Conservation (phyloP, 441 rosid genomes). For the Corymbia citriodora region DNA sequence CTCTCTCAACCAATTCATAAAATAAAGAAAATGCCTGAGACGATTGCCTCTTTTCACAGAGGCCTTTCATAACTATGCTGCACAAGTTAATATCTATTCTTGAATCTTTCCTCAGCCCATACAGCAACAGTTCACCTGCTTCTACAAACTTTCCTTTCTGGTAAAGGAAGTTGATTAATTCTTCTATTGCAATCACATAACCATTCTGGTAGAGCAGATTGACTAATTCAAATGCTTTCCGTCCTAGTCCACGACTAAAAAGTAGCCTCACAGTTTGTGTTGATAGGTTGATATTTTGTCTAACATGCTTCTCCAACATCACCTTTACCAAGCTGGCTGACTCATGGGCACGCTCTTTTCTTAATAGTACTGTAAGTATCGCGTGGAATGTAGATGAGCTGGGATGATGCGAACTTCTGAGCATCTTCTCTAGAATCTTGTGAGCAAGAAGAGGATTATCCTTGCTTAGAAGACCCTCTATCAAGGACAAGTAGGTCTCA, state of each 20-base stretch:
- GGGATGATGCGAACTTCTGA: conserved; percentile 64
- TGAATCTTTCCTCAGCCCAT: conserved; percentile 53
- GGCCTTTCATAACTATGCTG: conserved; percentile 46
- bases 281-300: conserved; percentile 56
- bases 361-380: conserved; percentile 50
- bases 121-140: conserved; percentile 47
- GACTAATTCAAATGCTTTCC: conserved; percentile 47
- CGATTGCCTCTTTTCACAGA: conserved; percentile 45
- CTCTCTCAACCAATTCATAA: conserved; percentile 59
- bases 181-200: conserved; percentile 49
- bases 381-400: conserved; percentile 49
- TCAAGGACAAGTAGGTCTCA: conserved; percentile 50
- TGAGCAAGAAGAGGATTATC: conserved; percentile 61
- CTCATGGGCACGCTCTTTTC: conserved; percentile 37
- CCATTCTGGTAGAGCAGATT: conserved; percentile 50
- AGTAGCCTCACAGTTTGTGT: conserved; percentile 47
- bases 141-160: conserved; percentile 37
- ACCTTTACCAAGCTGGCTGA: conserved; percentile 41
- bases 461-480: conserved; percentile 48
- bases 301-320: conserved; percentile 53
- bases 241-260: conserved; percentile 28
- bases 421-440: conserved; percentile 54
- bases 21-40: conserved; percentile 65
- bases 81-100: conserved; percentile 30
- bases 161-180: conserved; percentile 44